Base-by-base conservation (phyloP, 1,284 basidiomycete genomes). In the Phlebopus sp. region DNA sequence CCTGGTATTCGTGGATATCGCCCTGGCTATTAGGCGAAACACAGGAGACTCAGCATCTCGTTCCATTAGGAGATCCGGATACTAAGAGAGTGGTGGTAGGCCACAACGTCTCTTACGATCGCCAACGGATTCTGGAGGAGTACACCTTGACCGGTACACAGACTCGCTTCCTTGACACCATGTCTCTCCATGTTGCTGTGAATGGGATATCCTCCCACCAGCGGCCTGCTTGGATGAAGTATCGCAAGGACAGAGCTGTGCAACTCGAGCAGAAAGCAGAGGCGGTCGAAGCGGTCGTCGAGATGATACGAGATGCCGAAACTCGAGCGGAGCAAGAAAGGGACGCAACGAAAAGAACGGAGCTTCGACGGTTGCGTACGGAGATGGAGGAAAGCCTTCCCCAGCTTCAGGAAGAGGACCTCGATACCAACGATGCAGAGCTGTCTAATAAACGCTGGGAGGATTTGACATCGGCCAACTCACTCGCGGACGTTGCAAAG, bases 1-100 rank as follows among this genome's bases (percentile, higher is more conserved):
- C 85, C 1, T 99, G 96, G 95, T 99, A 99, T 64, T 83, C 84
- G 4, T 99, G 97, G 96, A 81, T 97, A 49, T 95, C 90, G 1
- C 96, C 96, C 0, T 96, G 93, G 84, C 72, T 99, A 4, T 78
- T 97, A 5, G 81, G 81, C 10, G 78, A 87, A 54, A 75, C 60
- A n/a, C 64, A 73, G 2, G 73, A 82, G 39, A 75, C 79, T 1
- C 74, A 81, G 40, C 94, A 95, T 37, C 73, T 96, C 40, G 84
- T 96, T 45, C 85, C 91, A 0, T 56, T 95, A 4, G 89, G 88
- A 7, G 70, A 76, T 48, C 64, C 75, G 5, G 54, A 63, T 23
- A 55, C 63, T 0, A 74, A 83, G 0, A 78, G 86, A 7, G 68
- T 98, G 18, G 74, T 97, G 27, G 82, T 99, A 11, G 95, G 96